phyloP scores from a whole-genome alignment of 805 yeast species.

The Cyberlindnera euphorbiae region DNA sequence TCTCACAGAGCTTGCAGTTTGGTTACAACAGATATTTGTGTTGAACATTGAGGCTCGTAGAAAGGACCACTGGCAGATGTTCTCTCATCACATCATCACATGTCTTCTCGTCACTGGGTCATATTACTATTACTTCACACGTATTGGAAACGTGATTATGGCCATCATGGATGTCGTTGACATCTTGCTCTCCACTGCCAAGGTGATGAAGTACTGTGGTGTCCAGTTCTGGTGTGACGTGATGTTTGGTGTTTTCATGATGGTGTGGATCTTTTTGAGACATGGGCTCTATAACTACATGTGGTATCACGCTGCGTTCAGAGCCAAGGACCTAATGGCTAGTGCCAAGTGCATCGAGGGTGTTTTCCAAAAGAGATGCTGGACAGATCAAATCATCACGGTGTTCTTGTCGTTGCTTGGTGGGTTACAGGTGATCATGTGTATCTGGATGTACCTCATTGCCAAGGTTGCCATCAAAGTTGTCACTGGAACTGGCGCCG shows the following conservation, averaged over 20 bases:
- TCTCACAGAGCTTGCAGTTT: slow-evolving; percentile 64
- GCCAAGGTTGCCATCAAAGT: slow-evolving; percentile 66
- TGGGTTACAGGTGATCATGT: slow-evolving; percentile 59
- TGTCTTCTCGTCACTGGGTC: slow-evolving; percentile 63
- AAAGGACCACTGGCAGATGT: slow-evolving; percentile 84
- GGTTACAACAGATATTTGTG: slow-evolving; percentile 78
- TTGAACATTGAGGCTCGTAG: slow-evolving; percentile 74
- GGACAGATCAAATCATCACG: slow-evolving; percentile 38
- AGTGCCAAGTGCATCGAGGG: slow-evolving; percentile 37
- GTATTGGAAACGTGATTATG: slow-evolving; percentile 75
- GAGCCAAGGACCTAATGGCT: slow-evolving; percentile 41
- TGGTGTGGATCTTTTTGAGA: slow-evolving; percentile 66
- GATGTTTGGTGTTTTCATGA: slow-evolving; percentile 61
- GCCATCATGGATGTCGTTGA: slow-evolving; percentile 84
- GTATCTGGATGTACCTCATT: slow-evolving; percentile 75
- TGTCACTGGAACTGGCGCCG: slow-evolving; percentile 69
- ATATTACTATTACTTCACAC: slow-evolving; percentile 64
- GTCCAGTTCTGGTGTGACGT: slow-evolving; percentile 56
- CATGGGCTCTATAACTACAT: slow-evolving; percentile 72
- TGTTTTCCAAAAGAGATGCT: slow-evolving; percentile 41
- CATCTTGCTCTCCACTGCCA: slow-evolving; percentile 64
- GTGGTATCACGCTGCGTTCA: slow-evolving; percentile 51
- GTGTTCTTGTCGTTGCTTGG: slow-evolving; percentile 53
- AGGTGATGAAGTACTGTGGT: slow-evolving; percentile 71
- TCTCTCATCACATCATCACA: slow-evolving; percentile 83